Percentiles rank a stretch among this genome's conserved stretches.
Conservation (phyloP, 2,329 filamentous ascomycete species). For the Parascedosporium putredinis region DNA sequence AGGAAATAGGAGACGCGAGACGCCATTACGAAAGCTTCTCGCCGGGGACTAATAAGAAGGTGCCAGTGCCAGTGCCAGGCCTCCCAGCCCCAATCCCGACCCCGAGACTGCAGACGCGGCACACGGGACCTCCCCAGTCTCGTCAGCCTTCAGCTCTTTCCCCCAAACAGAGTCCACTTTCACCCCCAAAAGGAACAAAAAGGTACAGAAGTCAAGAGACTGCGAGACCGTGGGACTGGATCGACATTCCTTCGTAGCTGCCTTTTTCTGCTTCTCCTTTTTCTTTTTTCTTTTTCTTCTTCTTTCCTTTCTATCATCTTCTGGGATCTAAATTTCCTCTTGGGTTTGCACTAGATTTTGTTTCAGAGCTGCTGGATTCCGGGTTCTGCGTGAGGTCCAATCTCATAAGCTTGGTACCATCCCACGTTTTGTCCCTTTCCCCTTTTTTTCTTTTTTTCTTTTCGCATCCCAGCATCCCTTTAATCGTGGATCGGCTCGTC, state of each 20-base stretch:
- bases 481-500: no score
- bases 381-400: no score
- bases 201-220: no score
- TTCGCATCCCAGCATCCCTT: no score
- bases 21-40: neutral
- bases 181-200: neutral
- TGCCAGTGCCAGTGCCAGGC: neutral
- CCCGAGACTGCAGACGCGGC: no score
- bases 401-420: neutral
- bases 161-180: neutral
- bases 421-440: neutral
- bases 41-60: neutral
- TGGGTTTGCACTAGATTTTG: no score
- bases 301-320: slow-evolving; percentile 7
- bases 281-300: slow-evolving; percentile 5
- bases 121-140: neutral
- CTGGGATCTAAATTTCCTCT: neutral
- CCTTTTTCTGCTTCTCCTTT: neutral
- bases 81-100: no score
- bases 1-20: no score
- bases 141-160: slow-evolving; percentile 1
- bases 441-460: no score
- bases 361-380: no score
- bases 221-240: neutral
- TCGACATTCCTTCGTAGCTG: neutral